Conservation (phyloP, 441 rosid genomes). For the Populus hybrid region DNA sequence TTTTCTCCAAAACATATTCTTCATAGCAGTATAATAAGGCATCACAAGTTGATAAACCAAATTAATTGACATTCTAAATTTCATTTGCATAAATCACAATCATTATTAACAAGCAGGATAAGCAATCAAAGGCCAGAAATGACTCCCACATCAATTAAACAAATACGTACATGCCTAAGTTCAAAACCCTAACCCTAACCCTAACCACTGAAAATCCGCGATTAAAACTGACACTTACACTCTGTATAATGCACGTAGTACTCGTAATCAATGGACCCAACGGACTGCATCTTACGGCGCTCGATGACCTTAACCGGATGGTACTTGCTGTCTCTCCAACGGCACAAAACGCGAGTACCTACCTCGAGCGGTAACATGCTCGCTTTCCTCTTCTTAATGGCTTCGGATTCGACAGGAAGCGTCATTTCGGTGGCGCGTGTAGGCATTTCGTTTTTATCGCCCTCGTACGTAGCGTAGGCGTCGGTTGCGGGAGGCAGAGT, state of each 20-base stretch:
- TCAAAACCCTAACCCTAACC: conserved; percentile 15
- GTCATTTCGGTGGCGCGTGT: conserved; percentile 19
- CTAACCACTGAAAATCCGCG: conserved; percentile 10
- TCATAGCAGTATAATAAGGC: background rate
- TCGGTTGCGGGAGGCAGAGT: conserved; percentile 18
- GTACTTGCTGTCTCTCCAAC: conserved; percentile 92
- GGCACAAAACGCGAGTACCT: conserved; percentile 95
- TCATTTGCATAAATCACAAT: background rate
- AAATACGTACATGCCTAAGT: background rate
- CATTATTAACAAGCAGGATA: background rate
- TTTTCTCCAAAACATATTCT: background rate
- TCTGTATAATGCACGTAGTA: conserved; percentile 97
- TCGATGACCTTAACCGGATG: conserved; percentile 98
- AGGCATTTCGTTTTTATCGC: conserved; percentile 31
- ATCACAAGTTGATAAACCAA: background rate
- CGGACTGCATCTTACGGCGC: conserved; percentile 59
- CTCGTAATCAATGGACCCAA: conserved; percentile 74
- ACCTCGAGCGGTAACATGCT: conserved; percentile 85
- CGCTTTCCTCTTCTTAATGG: conserved; percentile 56
- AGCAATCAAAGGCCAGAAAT: background rate
- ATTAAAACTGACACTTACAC: conserved; percentile 47
- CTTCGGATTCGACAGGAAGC: conserved; percentile 41
- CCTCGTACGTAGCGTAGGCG: conserved; percentile 17
- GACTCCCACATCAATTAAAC: background rate
- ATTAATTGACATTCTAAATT: background rate